Evolutionary conservation across 768 basidiomycete genomes (phyloP), one percentile per base, ranked within the genome.

Genomic region (Tricholoma flavovirens): DNA sequence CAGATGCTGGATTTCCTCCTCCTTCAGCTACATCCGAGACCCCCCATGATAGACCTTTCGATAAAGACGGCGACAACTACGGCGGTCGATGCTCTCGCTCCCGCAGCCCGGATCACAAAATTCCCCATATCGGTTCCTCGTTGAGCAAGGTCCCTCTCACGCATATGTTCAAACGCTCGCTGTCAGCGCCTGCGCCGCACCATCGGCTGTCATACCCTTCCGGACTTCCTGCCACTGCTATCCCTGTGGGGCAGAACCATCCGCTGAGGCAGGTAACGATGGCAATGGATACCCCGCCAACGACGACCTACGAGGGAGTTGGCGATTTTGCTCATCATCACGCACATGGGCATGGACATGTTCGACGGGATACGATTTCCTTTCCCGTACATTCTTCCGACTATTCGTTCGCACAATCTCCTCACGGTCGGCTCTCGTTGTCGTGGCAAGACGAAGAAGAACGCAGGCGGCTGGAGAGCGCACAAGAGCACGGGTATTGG

Each of bases 151-250:
- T 82, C 22, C 79, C 83, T 3, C 77, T 86, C 26, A 83, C 83
- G 4, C 76, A 83, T 51, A 81, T 85, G 82, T 83, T 80, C 73
- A 84, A 77, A 66, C 83, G 86, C 52, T 82, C 83, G 10, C 71
- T 80, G 3, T 86, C 86, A 35, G 80, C 78, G 7, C 81, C 81
- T 3, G 78, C 75, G 1, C 57, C 67, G 0, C 38, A 58, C 15
- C 50, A 57, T 17, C 40, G 56, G 4, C 22, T 21, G 2, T 30
- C 53, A 1, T 60, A 57, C 17, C n/a, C 69, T 5, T 24, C 33
- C 11, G 21, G 8, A 26, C 22, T 17, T 9, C 26, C 26, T 2
- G 6, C 26, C 7, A 15, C 4, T 46, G 14, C 45, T 46, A 36
- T 15, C 35, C 35, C 45, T 26, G 11, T 15, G 21, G 14, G 14